Evolutionary conservation across 495 filamentous ascomycete genomes (phyloP).

Genomic region (Neurospora pannonica): DNA sequence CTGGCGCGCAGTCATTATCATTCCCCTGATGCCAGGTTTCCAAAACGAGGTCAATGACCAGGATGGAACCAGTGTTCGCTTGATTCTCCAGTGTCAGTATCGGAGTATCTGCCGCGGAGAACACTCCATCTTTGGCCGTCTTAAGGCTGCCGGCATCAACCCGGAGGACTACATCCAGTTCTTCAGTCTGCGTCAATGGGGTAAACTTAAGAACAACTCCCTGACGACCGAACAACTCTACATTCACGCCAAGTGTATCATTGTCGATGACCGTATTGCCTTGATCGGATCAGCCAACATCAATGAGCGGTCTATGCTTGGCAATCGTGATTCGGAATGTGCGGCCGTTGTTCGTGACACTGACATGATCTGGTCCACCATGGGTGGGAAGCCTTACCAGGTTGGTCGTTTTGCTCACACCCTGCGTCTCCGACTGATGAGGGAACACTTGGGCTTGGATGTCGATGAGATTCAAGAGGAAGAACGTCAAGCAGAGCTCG

Average conservation of each 20-base stretch:
- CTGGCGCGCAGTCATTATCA: conserved; percentile 90
- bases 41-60: conserved; percentile 92
- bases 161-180: conserved; percentile 97
- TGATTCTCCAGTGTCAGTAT: conserved; percentile 98
- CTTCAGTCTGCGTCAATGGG: conserved; percentile 88
- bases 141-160: conserved; percentile 75
- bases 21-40: conserved; percentile 95
- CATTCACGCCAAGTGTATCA: conserved; percentile 95
- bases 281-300: conserved; percentile 98
- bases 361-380: conserved; percentile 84
- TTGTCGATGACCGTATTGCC: conserved; percentile 88
- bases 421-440: conserved; percentile 87
- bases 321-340: conserved; percentile 82
- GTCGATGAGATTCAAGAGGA: conserved; percentile 85
- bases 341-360: conserved; percentile 89
- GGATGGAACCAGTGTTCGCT: conserved; percentile 83
- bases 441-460: conserved; percentile 92
- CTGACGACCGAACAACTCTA: conserved; percentile 95
- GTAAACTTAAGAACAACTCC: conserved; percentile 73
- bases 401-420: conserved; percentile 92
- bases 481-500: conserved; percentile 51
- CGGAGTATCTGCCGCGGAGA: conserved; percentile 94
- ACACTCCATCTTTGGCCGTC: conserved; percentile 80
- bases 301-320: conserved; percentile 95
- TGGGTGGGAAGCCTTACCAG: conserved; percentile 79